These are phyloP conservation scores for Teratosphaeria gauchensis DNA, from an alignment of 2,329 filamentous ascomycete genomes.

Conservation along the genomic window DNA sequence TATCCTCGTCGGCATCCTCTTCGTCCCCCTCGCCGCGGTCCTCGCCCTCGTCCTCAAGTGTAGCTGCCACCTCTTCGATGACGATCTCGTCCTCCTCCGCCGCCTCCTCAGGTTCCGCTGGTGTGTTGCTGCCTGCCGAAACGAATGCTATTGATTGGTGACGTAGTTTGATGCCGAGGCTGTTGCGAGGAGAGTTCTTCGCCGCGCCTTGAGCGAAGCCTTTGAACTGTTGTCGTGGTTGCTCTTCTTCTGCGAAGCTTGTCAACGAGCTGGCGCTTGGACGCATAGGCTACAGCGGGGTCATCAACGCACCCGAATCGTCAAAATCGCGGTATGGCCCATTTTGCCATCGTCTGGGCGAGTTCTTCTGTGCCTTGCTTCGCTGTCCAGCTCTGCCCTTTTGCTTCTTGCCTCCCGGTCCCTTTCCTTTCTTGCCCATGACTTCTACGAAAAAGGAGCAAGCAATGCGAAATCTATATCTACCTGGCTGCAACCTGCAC, in stretches of 20 bases:
- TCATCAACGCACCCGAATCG: background rate
- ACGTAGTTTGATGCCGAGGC: conserved; percentile 43
- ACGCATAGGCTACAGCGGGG: background rate
- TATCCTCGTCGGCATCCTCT: conserved; percentile 11
- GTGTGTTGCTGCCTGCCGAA: conserved; percentile 44
- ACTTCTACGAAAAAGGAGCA: background rate
- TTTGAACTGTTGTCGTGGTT: conserved; percentile 12
- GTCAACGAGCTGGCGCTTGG: background rate
- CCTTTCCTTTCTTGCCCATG: conserved; percentile 15
- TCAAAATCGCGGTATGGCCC: background rate
- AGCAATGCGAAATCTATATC: background rate
- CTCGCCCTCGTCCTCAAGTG: conserved; percentile 11
- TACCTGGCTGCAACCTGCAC: background rate
- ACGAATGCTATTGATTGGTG: conserved; percentile 50
- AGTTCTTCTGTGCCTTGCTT: conserved; percentile 7
- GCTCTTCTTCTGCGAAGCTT: conserved; percentile 3
- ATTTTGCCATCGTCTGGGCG: background rate
- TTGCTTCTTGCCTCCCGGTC: conserved; percentile 3
- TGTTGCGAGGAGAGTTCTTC: conserved; percentile 25
- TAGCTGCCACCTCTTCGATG: conserved; percentile 8
- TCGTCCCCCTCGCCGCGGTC: conserved; percentile 12
- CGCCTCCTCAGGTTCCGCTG: conserved; percentile 23
- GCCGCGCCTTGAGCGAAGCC: conserved; percentile 18
- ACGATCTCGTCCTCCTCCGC: conserved; percentile 20
- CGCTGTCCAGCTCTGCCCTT: conserved; percentile 8